These are phyloP conservation scores for Knoxdaviesia proteae DNA, from an alignment of 2,329 filamentous ascomycete genomes.

Conservation along the genomic window DNA sequence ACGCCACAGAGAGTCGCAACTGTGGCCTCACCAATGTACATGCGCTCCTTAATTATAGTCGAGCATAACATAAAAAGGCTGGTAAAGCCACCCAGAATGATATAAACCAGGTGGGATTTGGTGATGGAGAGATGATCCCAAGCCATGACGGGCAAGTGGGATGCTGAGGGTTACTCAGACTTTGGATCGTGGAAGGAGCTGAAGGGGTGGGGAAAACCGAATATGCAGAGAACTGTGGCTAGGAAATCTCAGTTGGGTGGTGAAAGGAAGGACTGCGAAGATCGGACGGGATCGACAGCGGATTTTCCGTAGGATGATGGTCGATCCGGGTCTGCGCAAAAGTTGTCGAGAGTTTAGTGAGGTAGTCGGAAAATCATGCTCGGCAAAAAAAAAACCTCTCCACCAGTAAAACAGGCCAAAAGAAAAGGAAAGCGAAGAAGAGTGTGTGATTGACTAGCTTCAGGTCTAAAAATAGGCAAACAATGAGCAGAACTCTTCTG, in stretches of 20 bases:
- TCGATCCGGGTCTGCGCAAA: neutral
- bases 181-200: neutral
- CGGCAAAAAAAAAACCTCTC: neutral
- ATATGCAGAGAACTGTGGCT: no score
- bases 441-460: no score
- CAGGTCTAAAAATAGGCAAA: no score
- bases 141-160: slow-evolving; percentile 29
- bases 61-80: slow-evolving; percentile 97
- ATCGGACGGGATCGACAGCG: neutral
- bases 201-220: neutral
- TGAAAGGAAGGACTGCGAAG: neutral
- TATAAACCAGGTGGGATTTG: slow-evolving; percentile 91
- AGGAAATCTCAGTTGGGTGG: neutral
- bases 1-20: slow-evolving; percentile 76
- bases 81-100: slow-evolving; percentile 94
- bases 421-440: no score
- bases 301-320: neutral
- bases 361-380: neutral
- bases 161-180: no score
- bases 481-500: no score
- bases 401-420: no score
- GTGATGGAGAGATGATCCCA: slow-evolving; percentile 74
- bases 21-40: slow-evolving; percentile 97
- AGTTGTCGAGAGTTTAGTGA: neutral
- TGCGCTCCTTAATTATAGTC: slow-evolving; percentile 89